Evolutionary conservation across 2,329 filamentous ascomycete genomes (phyloP).

Genomic region (Oidium heveae): DNA sequence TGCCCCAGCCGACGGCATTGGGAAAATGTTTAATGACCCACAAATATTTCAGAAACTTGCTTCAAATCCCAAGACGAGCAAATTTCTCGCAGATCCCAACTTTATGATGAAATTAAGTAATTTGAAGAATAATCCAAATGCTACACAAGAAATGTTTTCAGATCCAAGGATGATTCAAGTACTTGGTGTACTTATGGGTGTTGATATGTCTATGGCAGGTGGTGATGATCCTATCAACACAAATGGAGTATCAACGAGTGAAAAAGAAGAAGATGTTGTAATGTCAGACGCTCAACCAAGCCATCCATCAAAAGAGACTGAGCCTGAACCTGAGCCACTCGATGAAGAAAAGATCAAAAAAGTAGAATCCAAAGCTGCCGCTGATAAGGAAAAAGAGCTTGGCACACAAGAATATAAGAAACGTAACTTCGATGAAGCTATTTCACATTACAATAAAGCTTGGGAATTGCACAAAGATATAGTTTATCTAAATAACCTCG

Average conservation of each 20-base stretch:
- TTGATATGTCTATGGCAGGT: slow-evolving; percentile 54
- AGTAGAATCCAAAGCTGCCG: slow-evolving; percentile 75
- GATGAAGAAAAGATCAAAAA: slow-evolving; percentile 68
- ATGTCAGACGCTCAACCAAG: slow-evolving; percentile 45
- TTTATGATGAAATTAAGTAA: slow-evolving; percentile 83
- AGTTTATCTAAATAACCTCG: slow-evolving; percentile 89
- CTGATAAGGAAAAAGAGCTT: slow-evolving; percentile 80
- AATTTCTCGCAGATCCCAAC: slow-evolving; percentile 50
- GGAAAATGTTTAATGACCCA: slow-evolving; percentile 84
- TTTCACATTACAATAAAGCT: slow-evolving; percentile 79
- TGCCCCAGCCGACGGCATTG: slow-evolving; percentile 53
- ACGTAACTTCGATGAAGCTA: slow-evolving; percentile 83
- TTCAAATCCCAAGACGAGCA: slow-evolving; percentile 75
- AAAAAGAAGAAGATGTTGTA: slow-evolving; percentile 43
- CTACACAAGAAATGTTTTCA: slow-evolving; percentile 54
- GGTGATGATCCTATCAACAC: slow-evolving; percentile 6
- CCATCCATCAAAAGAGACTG: slow-evolving; percentile 27
- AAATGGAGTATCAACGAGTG: slow-evolving; percentile 21
- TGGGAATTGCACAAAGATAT: slow-evolving; percentile 94
- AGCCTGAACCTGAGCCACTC: slow-evolving; percentile 36
- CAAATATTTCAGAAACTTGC: slow-evolving; percentile 76
- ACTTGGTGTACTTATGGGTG: slow-evolving; percentile 74
- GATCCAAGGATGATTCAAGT: slow-evolving; percentile 88
- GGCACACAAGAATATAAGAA: slow-evolving; percentile 97
- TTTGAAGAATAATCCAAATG: slow-evolving; percentile 57